Conservation (phyloP, 2,329 filamentous ascomycete genomes). For the Stylonectria norvegica region DNA sequence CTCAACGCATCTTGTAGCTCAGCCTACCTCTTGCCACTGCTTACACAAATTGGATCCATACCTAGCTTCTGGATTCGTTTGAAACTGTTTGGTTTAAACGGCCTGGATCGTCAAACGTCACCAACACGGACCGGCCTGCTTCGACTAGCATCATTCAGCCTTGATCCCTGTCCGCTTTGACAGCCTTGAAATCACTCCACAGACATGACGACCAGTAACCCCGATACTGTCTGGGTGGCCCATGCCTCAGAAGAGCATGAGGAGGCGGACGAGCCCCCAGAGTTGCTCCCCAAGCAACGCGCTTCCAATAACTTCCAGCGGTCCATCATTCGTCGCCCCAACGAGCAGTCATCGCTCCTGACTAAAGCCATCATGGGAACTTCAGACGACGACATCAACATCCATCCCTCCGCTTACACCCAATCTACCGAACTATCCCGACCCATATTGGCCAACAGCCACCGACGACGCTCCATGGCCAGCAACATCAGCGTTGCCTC, state of each 20-base stretch:
- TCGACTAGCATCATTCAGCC: slow-evolving; percentile 9
- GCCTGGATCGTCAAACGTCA: neutral
- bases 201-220: slow-evolving; percentile 30
- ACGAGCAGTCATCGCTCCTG: slow-evolving; percentile 73
- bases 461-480: slow-evolving; percentile 62
- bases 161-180: slow-evolving; percentile 31
- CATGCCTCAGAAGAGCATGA: slow-evolving; percentile 59
- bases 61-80: too few relatives aligned
- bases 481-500: slow-evolving; percentile 80
- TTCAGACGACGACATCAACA: slow-evolving; percentile 54
- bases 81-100: too few relatives aligned
- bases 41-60: too few relatives aligned
- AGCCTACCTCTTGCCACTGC: too few relatives aligned
- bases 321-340: slow-evolving; percentile 45
- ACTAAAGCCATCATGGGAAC: slow-evolving; percentile 76
- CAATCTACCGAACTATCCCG: slow-evolving; percentile 27
- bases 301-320: slow-evolving; percentile 42
- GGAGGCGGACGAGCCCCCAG: slow-evolving; percentile 87
- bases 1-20: slow-evolving; percentile 21
- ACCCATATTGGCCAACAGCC: slow-evolving; percentile 31
- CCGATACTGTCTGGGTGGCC: slow-evolving; percentile 33
- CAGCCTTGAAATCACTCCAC: slow-evolving; percentile 32
- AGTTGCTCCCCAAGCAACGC: slow-evolving; percentile 41
- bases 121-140: neutral
- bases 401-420: too few relatives aligned